A percentile compares a stretch with the other conserved stretches of the same genome.
Evolutionary conservation across 139 green algal genomes (phyloP).

Genomic region (Chlamydomonas schloesseri): DNA sequence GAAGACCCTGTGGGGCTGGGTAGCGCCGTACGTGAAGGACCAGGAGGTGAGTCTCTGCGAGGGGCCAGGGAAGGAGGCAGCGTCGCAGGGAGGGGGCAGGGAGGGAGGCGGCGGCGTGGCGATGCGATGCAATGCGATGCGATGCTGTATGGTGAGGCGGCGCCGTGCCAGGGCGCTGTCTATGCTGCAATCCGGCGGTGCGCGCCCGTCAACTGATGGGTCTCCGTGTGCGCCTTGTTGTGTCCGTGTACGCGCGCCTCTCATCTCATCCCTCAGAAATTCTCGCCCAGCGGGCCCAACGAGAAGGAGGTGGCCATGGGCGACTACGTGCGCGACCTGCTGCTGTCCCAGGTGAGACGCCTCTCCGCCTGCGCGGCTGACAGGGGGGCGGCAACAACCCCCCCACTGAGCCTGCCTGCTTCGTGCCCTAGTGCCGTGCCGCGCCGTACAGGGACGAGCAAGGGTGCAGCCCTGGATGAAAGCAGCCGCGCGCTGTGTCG

Average conservation of each 20-base stretch:
- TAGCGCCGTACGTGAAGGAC: slow-evolving; percentile 86
- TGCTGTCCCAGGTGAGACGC: slow-evolving; percentile 89
- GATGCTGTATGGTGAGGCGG: too few species aligned
- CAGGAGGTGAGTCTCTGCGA: slow-evolving; percentile 71
- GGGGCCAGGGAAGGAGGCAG: too few species aligned
- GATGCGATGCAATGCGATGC: too few species aligned
- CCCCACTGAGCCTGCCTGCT: slow-evolving; percentile 3
- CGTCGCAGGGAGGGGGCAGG: too few species aligned
- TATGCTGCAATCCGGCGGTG: too few species aligned
- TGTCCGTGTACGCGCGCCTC: too few species aligned
- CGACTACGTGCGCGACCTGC: slow-evolving; percentile 87
- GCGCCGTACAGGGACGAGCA: slow-evolving; percentile 22
- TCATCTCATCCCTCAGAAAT: slow-evolving; percentile 81
- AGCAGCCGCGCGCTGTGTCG: neutral
- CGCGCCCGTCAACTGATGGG: too few species aligned
- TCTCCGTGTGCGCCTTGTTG: too few species aligned
- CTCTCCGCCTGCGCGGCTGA: neutral
- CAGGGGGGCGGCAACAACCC: neutral
- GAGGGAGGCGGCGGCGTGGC: too few species aligned
- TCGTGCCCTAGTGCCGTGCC: slow-evolving; percentile 26
- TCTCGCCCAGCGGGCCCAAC: slow-evolving; percentile 70
- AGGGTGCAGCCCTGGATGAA: neutral
- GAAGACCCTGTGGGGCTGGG: slow-evolving; percentile 89
- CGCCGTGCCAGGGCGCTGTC: too few species aligned
- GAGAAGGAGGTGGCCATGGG: slow-evolving; percentile 86